These are phyloP conservation scores for Ehretia macrophylla DNA, from an alignment of 257 asterid species.

Conservation along the genomic window DNA sequence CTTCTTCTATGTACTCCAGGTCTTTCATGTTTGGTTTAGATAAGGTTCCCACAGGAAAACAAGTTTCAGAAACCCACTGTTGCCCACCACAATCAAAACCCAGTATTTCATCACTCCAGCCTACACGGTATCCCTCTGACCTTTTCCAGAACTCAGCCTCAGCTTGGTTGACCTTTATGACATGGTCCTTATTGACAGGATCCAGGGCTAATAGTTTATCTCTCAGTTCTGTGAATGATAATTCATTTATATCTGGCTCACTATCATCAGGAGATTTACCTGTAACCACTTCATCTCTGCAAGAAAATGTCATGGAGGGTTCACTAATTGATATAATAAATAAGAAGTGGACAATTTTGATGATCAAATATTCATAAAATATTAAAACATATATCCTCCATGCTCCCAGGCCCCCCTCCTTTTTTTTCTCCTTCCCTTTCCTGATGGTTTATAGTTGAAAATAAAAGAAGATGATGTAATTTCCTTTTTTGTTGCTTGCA, in stretches of 20 bases:
- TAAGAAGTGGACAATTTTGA: not conserved
- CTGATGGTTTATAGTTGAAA: too few species aligned
- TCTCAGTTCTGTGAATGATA: slow-evolving; percentile 86
- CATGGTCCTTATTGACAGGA: slow-evolving; percentile 80
- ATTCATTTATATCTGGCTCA: slow-evolving; percentile 52
- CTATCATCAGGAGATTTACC: slow-evolving; percentile 31
- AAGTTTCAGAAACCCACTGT: slow-evolving; percentile 96
- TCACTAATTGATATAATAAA: not conserved
- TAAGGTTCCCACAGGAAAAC: slow-evolving; percentile 91
- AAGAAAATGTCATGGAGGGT: slow-evolving; percentile 15
- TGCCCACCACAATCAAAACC: slow-evolving; percentile 99
- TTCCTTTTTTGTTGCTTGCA: too few species aligned
- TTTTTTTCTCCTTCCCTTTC: too few species aligned
- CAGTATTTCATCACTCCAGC: slow-evolving; percentile 96
- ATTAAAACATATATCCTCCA: too few species aligned
- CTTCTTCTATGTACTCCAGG: slow-evolving; percentile 71
- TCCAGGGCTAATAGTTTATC: slow-evolving; percentile 82
- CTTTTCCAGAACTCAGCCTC: slow-evolving; percentile 97
- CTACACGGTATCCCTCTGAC: slow-evolving; percentile 91
- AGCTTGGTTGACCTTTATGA: slow-evolving; percentile 68
- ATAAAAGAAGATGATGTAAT: too few species aligned
- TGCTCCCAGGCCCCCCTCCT: too few species aligned
- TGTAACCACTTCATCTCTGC: slow-evolving; percentile 42
- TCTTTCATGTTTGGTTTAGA: slow-evolving; percentile 87
- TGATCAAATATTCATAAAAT: too few species aligned